Percentiles rank a stretch among this genome's conserved stretches.
phyloP scores from a whole-genome alignment of 2,329 filamentous ascomycete species.

The Neoscytalidium dimidiatum region DNA sequence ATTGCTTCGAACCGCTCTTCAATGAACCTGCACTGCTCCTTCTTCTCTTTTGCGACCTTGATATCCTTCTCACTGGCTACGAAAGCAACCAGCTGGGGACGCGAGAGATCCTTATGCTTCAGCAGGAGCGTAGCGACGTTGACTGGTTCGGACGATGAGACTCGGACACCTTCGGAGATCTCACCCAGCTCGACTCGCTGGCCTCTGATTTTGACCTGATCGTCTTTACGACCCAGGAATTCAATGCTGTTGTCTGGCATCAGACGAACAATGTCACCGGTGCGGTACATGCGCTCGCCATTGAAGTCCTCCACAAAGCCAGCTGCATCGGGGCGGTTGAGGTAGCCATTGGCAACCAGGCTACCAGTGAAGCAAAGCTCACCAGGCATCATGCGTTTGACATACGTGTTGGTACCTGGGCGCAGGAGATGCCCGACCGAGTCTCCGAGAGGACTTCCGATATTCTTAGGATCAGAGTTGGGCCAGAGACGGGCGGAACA shows the following conservation, averaged over 20 bases:
- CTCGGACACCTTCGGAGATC: slow-evolving; percentile 35
- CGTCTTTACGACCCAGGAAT: slow-evolving; percentile 25
- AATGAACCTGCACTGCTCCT: slow-evolving; percentile 23
- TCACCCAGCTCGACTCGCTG: slow-evolving; percentile 44
- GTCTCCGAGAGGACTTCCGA: slow-evolving; percentile 25
- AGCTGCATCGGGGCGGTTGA: slow-evolving; percentile 33
- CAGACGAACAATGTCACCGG: slow-evolving; percentile 24
- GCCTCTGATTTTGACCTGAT: slow-evolving; percentile 37
- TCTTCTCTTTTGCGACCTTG: slow-evolving; percentile 18
- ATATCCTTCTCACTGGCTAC: slow-evolving; percentile 22
- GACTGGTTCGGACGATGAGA: slow-evolving; percentile 30
- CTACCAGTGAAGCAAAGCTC: slow-evolving; percentile 25
- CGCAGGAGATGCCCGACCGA: slow-evolving; percentile 30
- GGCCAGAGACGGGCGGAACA: slow-evolving; percentile 25
- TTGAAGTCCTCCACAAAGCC: slow-evolving; percentile 21
- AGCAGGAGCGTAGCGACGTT: slow-evolving; percentile 6
- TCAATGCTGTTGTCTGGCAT: slow-evolving; percentile 24
- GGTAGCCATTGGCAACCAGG: slow-evolving; percentile 24
- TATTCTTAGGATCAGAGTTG: slow-evolving; percentile 17
- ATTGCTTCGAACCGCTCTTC: slow-evolving; percentile 21
- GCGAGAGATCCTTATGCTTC: slow-evolving; percentile 13
- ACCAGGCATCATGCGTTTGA: slow-evolving; percentile 49
- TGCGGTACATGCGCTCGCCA: slow-evolving; percentile 22
- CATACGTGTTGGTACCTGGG: slow-evolving; percentile 40
- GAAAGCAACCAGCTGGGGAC: slow-evolving; percentile 14